Evolutionary conservation across 1,139 yeast genomes (phyloP).

Genomic region (Saccharomyces uvarum): DNA sequence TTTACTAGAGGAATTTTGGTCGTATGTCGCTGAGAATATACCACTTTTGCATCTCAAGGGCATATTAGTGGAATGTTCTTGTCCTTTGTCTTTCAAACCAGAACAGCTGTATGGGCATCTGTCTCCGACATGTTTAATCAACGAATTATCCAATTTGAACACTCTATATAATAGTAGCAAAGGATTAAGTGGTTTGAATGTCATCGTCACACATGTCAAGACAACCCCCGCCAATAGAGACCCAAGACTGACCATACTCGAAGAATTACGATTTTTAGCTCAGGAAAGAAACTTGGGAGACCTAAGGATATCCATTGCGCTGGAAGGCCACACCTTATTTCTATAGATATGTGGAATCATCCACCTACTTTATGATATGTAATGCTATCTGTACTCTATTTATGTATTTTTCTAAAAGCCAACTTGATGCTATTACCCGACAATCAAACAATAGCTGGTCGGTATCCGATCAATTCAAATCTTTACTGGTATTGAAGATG

Average conservation of each 20-base stretch:
- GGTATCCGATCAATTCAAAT: neutral
- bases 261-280: constrained; percentile 37
- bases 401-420: neutral
- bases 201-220: constrained; percentile 69
- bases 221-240: constrained; percentile 41
- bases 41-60: constrained; percentile 38
- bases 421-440: neutral
- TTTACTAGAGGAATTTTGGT: constrained; percentile 52
- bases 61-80: constrained; percentile 73
- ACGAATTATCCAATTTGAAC: constrained; percentile 45
- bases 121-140: constrained; percentile 55
- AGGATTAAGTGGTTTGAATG: constrained; percentile 37
- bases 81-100: constrained; percentile 36
- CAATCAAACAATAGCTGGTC: neutral
- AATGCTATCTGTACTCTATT: neutral
- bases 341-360: constrained; percentile 6
- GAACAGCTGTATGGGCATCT: constrained; percentile 67
- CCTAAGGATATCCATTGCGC: constrained; percentile 24
- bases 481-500: neutral
- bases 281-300: constrained; percentile 9
- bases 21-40: constrained; percentile 42
- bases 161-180: constrained; percentile 13
- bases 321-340: constrained; percentile 26
- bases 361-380: neutral
- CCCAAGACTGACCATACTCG: constrained; percentile 48